Conservation (phyloP, 495 filamentous ascomycete species). For the Penicillium taxi region DNA sequence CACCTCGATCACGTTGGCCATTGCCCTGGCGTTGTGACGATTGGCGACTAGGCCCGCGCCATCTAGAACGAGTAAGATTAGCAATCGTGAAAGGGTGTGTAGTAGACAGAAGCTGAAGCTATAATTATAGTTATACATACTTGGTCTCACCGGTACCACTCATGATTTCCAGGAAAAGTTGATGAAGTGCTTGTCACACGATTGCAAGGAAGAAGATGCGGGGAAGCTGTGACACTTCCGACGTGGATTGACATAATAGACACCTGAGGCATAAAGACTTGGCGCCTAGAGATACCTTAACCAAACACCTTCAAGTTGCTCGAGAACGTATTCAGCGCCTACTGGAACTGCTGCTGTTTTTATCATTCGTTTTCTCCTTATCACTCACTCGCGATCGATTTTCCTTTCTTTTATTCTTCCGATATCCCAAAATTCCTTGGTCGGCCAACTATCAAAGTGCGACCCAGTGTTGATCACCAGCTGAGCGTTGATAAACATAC, state of each 20-base stretch:
- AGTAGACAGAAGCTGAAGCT: too few species aligned
- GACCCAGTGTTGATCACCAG: slow-evolving; percentile 19
- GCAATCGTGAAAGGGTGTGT: not conserved
- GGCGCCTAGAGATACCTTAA: slow-evolving; percentile 25
- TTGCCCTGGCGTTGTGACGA: slow-evolving; percentile 31
- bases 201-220: slow-evolving; percentile 10
- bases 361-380: not conserved
- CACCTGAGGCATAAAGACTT: slow-evolving; percentile 17
- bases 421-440: too few species aligned
- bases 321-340: slow-evolving; percentile 2
- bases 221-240: slow-evolving; percentile 17
- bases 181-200: not conserved
- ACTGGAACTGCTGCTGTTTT: slow-evolving; percentile 3
- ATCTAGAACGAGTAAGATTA: slow-evolving; percentile 20
- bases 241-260: slow-evolving; percentile 8
- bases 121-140: slow-evolving; percentile 16
- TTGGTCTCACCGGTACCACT: slow-evolving; percentile 31
- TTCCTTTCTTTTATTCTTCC: too few species aligned
- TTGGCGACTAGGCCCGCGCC: slow-evolving; percentile 40
- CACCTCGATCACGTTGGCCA: slow-evolving; percentile 16
- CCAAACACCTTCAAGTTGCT: slow-evolving; percentile 8
- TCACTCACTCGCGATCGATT: not conserved
- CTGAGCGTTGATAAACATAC: slow-evolving; percentile 9
- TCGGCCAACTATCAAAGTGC: too few species aligned
- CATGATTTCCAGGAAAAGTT: slow-evolving; percentile 16